Evolutionary conservation across 495 filamentous ascomycete species (phyloP).

Genomic region (Podospora anserina): DNA sequence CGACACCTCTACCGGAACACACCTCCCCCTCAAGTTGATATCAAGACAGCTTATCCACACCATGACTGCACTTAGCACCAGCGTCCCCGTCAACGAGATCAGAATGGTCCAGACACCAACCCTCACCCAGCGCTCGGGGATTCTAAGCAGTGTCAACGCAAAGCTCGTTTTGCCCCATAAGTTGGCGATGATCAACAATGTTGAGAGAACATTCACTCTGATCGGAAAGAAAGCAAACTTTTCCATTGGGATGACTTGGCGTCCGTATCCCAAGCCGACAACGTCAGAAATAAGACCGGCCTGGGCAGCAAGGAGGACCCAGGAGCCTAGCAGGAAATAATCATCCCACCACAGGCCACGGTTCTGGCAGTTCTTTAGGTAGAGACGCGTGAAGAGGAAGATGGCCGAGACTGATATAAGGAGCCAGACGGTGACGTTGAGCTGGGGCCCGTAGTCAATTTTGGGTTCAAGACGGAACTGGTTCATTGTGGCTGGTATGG

Average conservation of each 20-base stretch:
- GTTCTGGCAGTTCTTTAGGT: conserved; percentile 31
- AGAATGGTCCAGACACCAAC: conserved; percentile 26
- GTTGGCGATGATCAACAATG: conserved; percentile 25
- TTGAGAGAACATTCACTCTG: conserved; percentile 22
- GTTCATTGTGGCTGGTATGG: not conserved
- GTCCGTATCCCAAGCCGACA: conserved; percentile 33
- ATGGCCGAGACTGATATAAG: conserved; percentile 26
- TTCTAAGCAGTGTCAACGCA: conserved; percentile 26
- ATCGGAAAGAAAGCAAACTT: conserved; percentile 22
- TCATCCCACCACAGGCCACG: conserved; percentile 36
- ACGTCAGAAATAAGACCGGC: conserved; percentile 21
- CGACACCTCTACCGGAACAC: conserved; percentile 27
- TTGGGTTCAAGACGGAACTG: not conserved
- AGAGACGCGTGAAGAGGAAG: conserved; percentile 31
- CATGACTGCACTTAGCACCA: conserved; percentile 35
- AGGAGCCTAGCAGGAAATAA: conserved; percentile 28
- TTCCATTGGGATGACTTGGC: conserved; percentile 20
- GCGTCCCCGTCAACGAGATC: conserved; percentile 32
- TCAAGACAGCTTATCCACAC: conserved; percentile 38
- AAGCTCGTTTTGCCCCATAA: conserved; percentile 35
- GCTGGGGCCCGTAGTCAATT: conserved; percentile 25
- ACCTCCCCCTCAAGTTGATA: conserved; percentile 21
- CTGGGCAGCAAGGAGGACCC: conserved; percentile 20
- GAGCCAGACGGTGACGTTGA: conserved; percentile 27
- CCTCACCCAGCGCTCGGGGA: conserved; percentile 26